Conservation (phyloP, 2,329 filamentous ascomycete genomes). For the Neophaeococcomyces aloes region DNA sequence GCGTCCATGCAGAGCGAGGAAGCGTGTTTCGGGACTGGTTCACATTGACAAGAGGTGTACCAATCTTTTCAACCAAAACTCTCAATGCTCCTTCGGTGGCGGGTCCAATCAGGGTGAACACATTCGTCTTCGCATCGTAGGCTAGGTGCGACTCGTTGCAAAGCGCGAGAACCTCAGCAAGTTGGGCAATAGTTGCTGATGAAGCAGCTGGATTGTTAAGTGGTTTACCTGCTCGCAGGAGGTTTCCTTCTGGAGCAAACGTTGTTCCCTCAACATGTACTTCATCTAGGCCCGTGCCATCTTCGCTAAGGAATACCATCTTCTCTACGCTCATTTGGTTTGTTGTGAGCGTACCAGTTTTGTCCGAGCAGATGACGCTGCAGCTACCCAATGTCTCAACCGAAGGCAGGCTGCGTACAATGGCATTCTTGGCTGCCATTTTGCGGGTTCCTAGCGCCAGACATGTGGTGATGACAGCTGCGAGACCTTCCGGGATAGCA, state of each 20-base stretch:
- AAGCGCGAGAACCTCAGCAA: slow-evolving; percentile 58
- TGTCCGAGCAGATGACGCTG: slow-evolving; percentile 98
- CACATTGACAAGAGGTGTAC: slow-evolving; percentile 57
- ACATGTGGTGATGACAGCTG: slow-evolving; percentile 98
- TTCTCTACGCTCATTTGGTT: slow-evolving; percentile 99
- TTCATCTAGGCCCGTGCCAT: slow-evolving; percentile 67
- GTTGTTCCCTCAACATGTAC: slow-evolving; percentile 87
- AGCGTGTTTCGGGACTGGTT: slow-evolving; percentile 43
- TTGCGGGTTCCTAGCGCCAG: slow-evolving; percentile 90
- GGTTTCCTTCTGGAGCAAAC: slow-evolving; percentile 70
- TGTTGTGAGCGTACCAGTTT: slow-evolving; percentile 94
- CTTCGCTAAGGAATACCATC: slow-evolving; percentile 68
- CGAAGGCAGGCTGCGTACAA: slow-evolving; percentile 89
- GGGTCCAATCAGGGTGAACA: slow-evolving; percentile 78
- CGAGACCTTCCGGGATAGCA: slow-evolving; percentile 51
- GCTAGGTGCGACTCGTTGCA: slow-evolving; percentile 84
- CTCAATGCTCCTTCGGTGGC: slow-evolving; percentile 89
- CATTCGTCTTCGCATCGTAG: slow-evolving; percentile 64
- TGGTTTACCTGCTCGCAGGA: slow-evolving; percentile 58
- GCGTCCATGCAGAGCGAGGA: slow-evolving; percentile 52
- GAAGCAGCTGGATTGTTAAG: slow-evolving; percentile 57
- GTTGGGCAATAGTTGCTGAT: slow-evolving; percentile 69
- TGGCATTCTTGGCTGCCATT: slow-evolving; percentile 97
- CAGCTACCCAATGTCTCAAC: slow-evolving; percentile 97
- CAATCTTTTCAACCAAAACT: slow-evolving; percentile 87